These are phyloP conservation scores for Dovyalis caffra DNA, from an alignment of 345 rosid genomes.

Conservation along the genomic window DNA sequence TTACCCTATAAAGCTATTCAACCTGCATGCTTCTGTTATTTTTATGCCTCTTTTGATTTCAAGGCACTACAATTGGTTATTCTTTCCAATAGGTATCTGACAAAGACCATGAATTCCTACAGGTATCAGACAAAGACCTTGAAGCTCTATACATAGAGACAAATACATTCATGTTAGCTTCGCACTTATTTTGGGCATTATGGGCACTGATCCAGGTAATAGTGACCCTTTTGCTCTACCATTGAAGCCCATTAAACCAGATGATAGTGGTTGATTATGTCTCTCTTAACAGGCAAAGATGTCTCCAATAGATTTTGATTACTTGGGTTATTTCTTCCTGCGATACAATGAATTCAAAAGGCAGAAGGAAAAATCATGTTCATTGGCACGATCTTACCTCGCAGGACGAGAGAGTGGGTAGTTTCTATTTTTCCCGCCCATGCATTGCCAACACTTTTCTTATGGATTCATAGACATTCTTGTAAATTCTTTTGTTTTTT, in stretches of 20 bases:
- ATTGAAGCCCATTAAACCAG: constrained; percentile 2
- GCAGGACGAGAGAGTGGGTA: constrained; percentile 11
- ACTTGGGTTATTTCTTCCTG: constrained; percentile 77
- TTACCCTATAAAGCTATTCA: background rate
- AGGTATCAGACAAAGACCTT: constrained; percentile 66
- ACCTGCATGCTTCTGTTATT: background rate
- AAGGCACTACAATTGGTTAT: background rate
- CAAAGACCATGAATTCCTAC: background rate
- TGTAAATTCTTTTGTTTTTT: background rate
- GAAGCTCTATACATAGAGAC: constrained; percentile 65
- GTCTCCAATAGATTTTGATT: constrained; percentile 91
- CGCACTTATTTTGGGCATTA: constrained; percentile 86
- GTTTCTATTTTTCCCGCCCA: background rate
- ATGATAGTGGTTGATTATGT: background rate
- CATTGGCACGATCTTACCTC: constrained; percentile 56
- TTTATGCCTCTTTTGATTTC: background rate
- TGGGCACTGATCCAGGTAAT: constrained; percentile 96
- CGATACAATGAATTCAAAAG: constrained; percentile 80
- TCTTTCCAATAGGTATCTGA: background rate
- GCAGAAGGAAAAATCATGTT: constrained; percentile 56
- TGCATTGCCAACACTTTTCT: background rate
- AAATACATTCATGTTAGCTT: constrained; percentile 68
- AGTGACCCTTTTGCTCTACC: background rate
- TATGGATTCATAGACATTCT: background rate
- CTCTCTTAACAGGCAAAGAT: constrained; percentile 63